Evolutionary conservation across 768 basidiomycete species (phyloP).

Genomic region (Termitomyces sp.): DNA sequence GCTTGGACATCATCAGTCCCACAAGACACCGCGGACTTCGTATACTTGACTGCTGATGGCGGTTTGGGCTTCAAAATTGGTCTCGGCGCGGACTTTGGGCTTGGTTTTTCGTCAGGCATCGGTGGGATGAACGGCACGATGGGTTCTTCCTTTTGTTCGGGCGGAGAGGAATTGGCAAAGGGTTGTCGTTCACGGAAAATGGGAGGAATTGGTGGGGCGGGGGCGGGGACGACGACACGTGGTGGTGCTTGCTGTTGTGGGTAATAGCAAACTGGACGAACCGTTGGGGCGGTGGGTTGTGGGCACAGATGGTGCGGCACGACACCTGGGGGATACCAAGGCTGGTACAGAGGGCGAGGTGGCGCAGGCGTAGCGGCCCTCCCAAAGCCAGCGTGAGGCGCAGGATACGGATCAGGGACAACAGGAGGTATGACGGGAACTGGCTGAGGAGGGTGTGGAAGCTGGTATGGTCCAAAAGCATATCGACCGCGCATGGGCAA

Average conservation of each 20-base stretch:
- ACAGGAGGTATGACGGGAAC: background rate
- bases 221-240: background rate
- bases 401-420: background rate
- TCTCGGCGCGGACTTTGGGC: background rate
- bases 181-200: background rate
- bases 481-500: background rate
- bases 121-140: slow-evolving; percentile 4
- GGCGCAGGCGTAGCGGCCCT: background rate
- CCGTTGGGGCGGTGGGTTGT: background rate
- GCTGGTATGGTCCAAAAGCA: background rate
- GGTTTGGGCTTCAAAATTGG: slow-evolving; percentile 3
- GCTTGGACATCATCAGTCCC: background rate
- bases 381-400: background rate
- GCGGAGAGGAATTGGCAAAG: background rate
- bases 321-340: slow-evolving; percentile 2
- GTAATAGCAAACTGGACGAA: background rate
- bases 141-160: background rate
- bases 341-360: background rate
- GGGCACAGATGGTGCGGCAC: background rate
- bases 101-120: background rate
- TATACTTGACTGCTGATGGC: background rate
- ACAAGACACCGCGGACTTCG: background rate
- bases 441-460: background rate
- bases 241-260: background rate
- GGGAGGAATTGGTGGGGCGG: slow-evolving; percentile 3